A percentile compares a stretch with the other conserved stretches of the same genome.
Conservation (phyloP, 2,329 filamentous ascomycete species). For the Trichothecium sympodiale region DNA sequence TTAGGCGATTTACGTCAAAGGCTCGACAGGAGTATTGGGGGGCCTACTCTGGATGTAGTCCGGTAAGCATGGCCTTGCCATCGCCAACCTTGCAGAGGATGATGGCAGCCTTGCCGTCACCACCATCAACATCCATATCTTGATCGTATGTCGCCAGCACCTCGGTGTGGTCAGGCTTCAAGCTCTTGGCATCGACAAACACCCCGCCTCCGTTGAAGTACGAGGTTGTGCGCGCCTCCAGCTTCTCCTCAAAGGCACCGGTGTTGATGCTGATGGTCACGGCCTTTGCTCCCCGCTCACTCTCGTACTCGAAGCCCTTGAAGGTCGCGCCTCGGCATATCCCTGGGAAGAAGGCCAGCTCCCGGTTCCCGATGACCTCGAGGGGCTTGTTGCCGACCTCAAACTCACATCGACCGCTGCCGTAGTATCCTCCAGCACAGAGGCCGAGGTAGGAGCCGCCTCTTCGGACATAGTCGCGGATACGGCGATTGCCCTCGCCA, state of each 20-base stretch:
- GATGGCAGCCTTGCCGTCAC: constrained; percentile 63
- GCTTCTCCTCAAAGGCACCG: constrained; percentile 41
- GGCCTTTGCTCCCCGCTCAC: constrained; percentile 72
- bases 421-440: constrained; percentile 93
- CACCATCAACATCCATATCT: constrained; percentile 64
- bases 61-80: constrained; percentile 69
- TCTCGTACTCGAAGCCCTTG: constrained; percentile 79
- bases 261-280: constrained; percentile 55
- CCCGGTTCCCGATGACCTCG: constrained; percentile 76
- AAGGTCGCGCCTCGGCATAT: constrained; percentile 80
- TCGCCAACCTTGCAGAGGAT: constrained; percentile 76
- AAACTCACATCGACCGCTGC: constrained; percentile 71
- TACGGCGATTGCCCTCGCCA: constrained; percentile 74
- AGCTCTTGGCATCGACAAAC: constrained; percentile 67
- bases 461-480: constrained; percentile 72
- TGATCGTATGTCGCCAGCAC: constrained; percentile 73
- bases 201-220: constrained; percentile 96
- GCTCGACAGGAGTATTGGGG: neutral
- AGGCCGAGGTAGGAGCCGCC: constrained; percentile 85
- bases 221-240: constrained; percentile 54
- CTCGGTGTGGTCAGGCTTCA: constrained; percentile 56
- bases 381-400: constrained; percentile 69
- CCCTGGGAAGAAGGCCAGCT: constrained; percentile 82
- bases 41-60: constrained; percentile 78
- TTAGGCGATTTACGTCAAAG: too few relatives aligned